These are phyloP conservation scores for Calonectria hongkongensis DNA, from an alignment of 2,329 filamentous ascomycete species.

Conservation along the genomic window DNA sequence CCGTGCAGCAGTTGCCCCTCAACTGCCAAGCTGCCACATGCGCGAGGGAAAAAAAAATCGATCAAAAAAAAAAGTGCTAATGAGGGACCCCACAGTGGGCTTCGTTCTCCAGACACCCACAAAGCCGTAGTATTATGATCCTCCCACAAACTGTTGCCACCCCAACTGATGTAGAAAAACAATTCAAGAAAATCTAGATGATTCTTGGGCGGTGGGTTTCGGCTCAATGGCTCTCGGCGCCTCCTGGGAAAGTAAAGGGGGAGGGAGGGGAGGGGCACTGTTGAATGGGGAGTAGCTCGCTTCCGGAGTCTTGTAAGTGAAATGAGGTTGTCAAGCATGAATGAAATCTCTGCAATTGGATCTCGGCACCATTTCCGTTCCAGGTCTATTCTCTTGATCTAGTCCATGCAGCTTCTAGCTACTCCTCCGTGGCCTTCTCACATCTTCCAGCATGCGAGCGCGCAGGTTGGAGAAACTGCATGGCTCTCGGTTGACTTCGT, in stretches of 20 bases:
- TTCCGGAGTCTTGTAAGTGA: background rate
- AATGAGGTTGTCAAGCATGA: background rate
- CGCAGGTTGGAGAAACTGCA: no score
- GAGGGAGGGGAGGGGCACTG: background rate
- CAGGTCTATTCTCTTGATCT: background rate
- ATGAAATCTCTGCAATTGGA: background rate
- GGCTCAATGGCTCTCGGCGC: background rate
- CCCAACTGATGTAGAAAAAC: conserved; percentile 11
- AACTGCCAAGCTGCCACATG: conserved; percentile 14
- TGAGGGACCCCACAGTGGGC: conserved; percentile 25
- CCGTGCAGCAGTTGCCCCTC: conserved; percentile 16
- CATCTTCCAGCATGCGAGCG: no score
- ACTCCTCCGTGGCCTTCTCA: no score
- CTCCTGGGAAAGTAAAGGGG: background rate
- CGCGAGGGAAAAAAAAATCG: conserved; percentile 3
- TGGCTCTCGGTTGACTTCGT: no score
- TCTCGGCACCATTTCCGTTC: background rate
- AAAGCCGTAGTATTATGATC: conserved; percentile 8
- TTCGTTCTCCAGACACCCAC: conserved; percentile 19
- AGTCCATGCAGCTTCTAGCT: no score
- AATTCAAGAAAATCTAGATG: background rate
- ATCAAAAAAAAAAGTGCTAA: conserved; percentile 19
- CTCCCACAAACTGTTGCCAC: conserved; percentile 18
- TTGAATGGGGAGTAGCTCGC: background rate
- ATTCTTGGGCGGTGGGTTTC: background rate